Percentiles rank a stretch among this genome's conserved stretches.
Conservation (phyloP, 345 rosid species). For the Capsella bursapastoris region DNA sequence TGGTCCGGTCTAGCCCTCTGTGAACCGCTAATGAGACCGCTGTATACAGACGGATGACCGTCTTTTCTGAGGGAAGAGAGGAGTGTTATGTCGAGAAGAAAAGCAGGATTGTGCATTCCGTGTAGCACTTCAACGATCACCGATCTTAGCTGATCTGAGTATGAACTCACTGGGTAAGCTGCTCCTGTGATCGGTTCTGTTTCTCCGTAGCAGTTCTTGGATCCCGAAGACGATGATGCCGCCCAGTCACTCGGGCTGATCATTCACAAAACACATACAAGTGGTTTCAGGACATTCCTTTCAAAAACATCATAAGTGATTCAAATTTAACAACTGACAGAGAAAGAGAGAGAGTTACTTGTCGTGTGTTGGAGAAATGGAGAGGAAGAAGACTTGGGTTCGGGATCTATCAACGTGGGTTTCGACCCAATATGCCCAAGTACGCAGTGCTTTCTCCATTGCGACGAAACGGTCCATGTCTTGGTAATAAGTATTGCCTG, state of each 20-base stretch:
- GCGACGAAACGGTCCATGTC: conserved; percentile 92
- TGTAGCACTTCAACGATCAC: conserved; percentile 67
- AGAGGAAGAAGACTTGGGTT: conserved; percentile 78
- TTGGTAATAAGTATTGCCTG: conserved; percentile 69
- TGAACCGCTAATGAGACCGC: conserved; percentile 68
- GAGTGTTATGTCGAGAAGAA: conserved; percentile 80
- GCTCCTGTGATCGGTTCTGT: conserved; percentile 63
- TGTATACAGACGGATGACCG: conserved; percentile 91
- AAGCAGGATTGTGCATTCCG: conserved; percentile 66
- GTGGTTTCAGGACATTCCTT: neutral
- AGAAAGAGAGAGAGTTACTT: conserved; percentile 52
- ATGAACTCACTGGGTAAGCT: conserved; percentile 60
- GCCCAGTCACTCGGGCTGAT: conserved; percentile 86
- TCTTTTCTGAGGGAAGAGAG: conserved; percentile 90
- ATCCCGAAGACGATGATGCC: conserved; percentile 46
- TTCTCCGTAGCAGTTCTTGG: conserved; percentile 86
- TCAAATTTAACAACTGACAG: neutral
- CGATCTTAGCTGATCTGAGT: conserved; percentile 72
- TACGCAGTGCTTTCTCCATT: conserved; percentile 78
- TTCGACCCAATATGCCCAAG: conserved; percentile 95
- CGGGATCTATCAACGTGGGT: conserved; percentile 55
- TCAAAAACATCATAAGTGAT: neutral
- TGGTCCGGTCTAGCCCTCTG: conserved; percentile 70
- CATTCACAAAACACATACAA: neutral
- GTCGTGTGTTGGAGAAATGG: conserved; percentile 94